Base-by-base conservation (phyloP, 345 rosid species). In the Acer yangbiense region DNA sequence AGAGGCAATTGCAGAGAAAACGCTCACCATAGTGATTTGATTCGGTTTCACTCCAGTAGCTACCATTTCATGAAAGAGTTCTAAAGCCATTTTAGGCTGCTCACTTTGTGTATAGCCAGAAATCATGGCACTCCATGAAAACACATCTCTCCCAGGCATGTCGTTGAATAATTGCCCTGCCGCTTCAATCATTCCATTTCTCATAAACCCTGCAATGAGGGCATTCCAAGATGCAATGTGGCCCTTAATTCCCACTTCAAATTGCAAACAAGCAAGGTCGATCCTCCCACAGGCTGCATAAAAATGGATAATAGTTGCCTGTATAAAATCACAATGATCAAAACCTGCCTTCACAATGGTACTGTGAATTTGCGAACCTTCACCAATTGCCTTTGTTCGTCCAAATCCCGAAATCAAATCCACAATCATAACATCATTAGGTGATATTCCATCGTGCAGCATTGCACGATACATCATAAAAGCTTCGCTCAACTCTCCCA, bases 101-200 rank as follows among this genome's bases (percentile, higher is more conserved):
- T 81, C 83, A 43, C 80, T 85, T 83, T 88, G 95, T 1, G 89
- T 80, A 63, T 91, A 88, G 76, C 94, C 95, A 14, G 95, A 88
- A 44, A 93, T 89, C 89, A 94, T 86, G 17, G 91, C 83, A 69
- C 90, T 94, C 98, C 98, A 91, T 16, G 98, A 89, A 83, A 88
- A 88, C 17, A 88, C 89, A 79, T 94, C 98, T 86, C 88, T 89
- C 79, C 83, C 83, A n/a, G 71, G 85, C 87, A 89, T 91, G 74
- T 87, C 84, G 66, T 85, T 72, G 73, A 93, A 94, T 68, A 91
- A 74, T 73, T 85, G 70, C 69, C 83, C 78, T 46, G 98, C 98
- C 66, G 70, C 76, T 73, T 88, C 87, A 69, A 86, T 80, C 93
- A 86, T 86, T 78, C 91, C 82, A 65, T 90, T 90, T 84, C 87